A percentile compares a stretch with the other conserved stretches of the same genome.
phyloP scores from a whole-genome alignment of 768 basidiomycete species.

The Boletus sp. region DNA sequence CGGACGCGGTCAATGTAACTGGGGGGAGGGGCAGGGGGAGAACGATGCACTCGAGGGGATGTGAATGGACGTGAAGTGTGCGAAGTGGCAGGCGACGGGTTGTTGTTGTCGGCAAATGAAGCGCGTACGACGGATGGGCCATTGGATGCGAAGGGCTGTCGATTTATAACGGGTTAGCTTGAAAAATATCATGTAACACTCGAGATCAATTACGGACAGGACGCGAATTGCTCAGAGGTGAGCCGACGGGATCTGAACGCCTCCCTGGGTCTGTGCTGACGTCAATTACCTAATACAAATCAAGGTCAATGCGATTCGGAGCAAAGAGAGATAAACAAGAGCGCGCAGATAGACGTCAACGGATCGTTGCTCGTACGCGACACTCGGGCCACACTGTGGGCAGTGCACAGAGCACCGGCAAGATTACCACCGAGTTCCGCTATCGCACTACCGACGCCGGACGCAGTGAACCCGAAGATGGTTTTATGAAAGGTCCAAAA shows the following conservation, averaged over 20 bases:
- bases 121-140: neutral
- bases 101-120: constrained; percentile 1
- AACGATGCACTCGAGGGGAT: no score
- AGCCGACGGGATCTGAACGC: constrained; percentile 19
- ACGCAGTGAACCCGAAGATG: constrained; percentile 12
- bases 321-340: constrained; percentile 12
- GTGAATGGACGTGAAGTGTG: constrained; percentile 12
- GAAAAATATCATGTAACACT: constrained; percentile 8
- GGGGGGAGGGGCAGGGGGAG: constrained; percentile 15
- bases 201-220: constrained; percentile 19
- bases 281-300: constrained; percentile 30
- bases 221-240: constrained; percentile 6
- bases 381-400: no score
- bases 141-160: constrained; percentile 6
- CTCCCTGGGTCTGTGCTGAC: constrained; percentile 2
- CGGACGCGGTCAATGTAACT: constrained; percentile 17
- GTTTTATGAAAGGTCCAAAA: constrained; percentile 6
- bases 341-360: constrained; percentile 1
- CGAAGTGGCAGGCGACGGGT: neutral
- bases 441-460: constrained; percentile 14
- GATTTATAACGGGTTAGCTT: constrained; percentile 23
- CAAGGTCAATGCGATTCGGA: constrained; percentile 3
- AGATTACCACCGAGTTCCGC: constrained; percentile 22
- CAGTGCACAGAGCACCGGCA: constrained; percentile 8
- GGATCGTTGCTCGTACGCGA: neutral